Conservation (phyloP, 1,284 basidiomycete genomes). For the Erythrobasidium hasegawianum region DNA sequence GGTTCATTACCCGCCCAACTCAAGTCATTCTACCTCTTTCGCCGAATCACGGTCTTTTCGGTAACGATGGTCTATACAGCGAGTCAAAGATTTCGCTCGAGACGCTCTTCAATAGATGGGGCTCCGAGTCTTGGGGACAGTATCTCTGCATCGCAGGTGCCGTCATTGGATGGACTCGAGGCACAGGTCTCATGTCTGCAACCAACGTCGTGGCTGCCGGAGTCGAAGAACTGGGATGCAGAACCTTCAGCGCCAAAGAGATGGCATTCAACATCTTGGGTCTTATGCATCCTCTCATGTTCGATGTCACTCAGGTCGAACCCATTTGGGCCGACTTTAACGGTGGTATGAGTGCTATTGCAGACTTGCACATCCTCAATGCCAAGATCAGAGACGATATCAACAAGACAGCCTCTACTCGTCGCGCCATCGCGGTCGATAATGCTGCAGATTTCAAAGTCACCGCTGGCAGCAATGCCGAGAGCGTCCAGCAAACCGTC, state of each 20-base stretch:
- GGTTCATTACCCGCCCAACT: conserved; percentile 94
- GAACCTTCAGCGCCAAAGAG: conserved; percentile 98
- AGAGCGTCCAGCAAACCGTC: conserved; percentile 87
- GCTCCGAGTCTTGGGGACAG: conserved; percentile 97
- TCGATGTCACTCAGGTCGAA: conserved; percentile 99
- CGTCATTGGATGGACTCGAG: conserved; percentile 81
- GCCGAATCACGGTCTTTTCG: conserved; percentile 96
- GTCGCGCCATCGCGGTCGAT: conserved; percentile 87
- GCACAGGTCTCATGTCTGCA: conserved; percentile 95
- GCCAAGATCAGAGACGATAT: conserved; percentile 72
- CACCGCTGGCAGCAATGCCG: conserved; percentile 84
- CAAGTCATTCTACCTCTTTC: conserved; percentile 96
- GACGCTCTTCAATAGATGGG: conserved; percentile 96
- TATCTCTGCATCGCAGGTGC: conserved; percentile 97
- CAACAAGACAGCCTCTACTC: conserved; percentile 79
- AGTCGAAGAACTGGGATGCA: conserved; percentile 85
- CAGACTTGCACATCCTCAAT: conserved; percentile 88
- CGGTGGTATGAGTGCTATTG: conserved; percentile 93
- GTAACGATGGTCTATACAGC: conserved; percentile 95
- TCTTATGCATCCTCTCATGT: conserved; percentile 94
- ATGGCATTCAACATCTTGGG: conserved; percentile 99
- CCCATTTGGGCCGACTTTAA: conserved; percentile 97
- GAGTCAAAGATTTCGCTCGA: conserved; percentile 98
- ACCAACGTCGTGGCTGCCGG: conserved; percentile 94
- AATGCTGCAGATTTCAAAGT: conserved; percentile 92